Conservation (phyloP, 1,139 yeast genomes). For the Kodamaea derodonti region DNA sequence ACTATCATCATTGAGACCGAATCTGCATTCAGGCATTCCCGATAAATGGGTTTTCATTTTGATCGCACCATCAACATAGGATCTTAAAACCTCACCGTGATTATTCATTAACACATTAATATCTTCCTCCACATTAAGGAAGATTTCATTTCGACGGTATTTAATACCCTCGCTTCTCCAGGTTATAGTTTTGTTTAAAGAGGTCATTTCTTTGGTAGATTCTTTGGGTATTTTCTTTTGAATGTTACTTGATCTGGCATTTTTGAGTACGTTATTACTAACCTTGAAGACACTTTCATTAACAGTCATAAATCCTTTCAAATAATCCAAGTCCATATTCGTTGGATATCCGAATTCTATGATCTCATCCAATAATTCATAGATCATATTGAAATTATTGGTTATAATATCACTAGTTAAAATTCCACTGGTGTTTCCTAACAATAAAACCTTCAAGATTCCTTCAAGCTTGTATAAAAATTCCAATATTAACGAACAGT, state of each 20-base stretch:
- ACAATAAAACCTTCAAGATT: slow-evolving; percentile 29
- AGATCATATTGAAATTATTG: slow-evolving; percentile 61
- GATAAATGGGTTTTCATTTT: slow-evolving; percentile 68
- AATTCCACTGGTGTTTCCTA: slow-evolving; percentile 11
- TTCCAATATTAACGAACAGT: slow-evolving; percentile 77
- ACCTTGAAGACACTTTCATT: slow-evolving; percentile 23
- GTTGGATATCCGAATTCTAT: slow-evolving; percentile 83
- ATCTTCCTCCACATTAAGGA: slow-evolving; percentile 71
- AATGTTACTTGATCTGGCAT: slow-evolving; percentile 3
- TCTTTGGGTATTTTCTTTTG: slow-evolving; percentile 1
- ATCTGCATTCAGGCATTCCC: slow-evolving; percentile 69
- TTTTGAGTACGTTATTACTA: slow-evolving; percentile 6
- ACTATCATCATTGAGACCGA: slow-evolving; percentile 54
- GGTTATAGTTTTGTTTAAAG: slow-evolving; percentile 24
- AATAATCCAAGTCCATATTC: slow-evolving; percentile 51
- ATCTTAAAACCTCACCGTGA: slow-evolving; percentile 58
- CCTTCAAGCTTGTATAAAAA: slow-evolving; percentile 61
- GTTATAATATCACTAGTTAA: slow-evolving; percentile 28
- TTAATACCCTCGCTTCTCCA: slow-evolving; percentile 77
- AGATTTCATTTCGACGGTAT: slow-evolving; percentile 79
- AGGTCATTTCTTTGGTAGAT: not conserved
- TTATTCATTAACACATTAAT: slow-evolving; percentile 64
- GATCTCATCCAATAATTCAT: slow-evolving; percentile 75
- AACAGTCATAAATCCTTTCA: slow-evolving; percentile 25
- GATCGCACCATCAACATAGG: slow-evolving; percentile 77